Evolutionary conservation across 495 filamentous ascomycete genomes (phyloP).

Genomic region (Delitschia confertaspora): DNA sequence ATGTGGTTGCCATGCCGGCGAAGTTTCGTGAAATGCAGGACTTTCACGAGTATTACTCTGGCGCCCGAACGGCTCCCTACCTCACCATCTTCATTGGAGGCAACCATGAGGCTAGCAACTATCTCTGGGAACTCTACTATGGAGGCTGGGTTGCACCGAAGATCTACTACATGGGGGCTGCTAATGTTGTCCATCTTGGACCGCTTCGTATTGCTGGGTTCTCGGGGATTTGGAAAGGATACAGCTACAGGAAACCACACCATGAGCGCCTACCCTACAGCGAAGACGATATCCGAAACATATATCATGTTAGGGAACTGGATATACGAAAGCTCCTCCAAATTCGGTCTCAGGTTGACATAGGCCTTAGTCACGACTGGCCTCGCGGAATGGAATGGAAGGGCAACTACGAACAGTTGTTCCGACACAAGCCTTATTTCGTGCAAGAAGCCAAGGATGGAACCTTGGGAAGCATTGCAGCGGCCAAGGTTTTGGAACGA

Average conservation of each 20-base stretch:
- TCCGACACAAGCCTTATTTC: conserved; percentile 62
- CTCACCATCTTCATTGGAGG: conserved; percentile 87
- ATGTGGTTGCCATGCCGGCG: conserved; percentile 71
- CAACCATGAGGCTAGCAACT: conserved; percentile 85
- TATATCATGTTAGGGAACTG: conserved; percentile 85
- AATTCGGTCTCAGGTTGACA: conserved; percentile 69
- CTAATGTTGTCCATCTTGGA: conserved; percentile 75
- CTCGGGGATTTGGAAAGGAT: conserved; percentile 86
- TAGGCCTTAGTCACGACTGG: conserved; percentile 95
- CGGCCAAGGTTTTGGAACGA: conserved; percentile 66
- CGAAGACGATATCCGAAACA: conserved; percentile 56
- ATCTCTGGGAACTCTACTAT: conserved; percentile 86
- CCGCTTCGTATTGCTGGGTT: conserved; percentile 80
- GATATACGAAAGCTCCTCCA: conserved; percentile 87
- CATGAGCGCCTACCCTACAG: conserved; percentile 82
- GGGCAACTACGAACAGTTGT: conserved; percentile 57
- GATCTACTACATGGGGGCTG: conserved; percentile 92
- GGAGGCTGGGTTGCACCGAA: conserved; percentile 95
- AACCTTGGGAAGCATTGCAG: conserved; percentile 66
- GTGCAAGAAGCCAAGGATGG: conserved; percentile 62
- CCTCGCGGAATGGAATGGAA: conserved; percentile 67
- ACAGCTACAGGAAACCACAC: conserved; percentile 73
- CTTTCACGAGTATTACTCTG: conserved; percentile 89
- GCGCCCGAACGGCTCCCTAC: conserved; percentile 65
- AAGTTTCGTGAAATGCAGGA: conserved; percentile 82